phyloP scores from a whole-genome alignment of 1,284 basidiomycete species.

The Ceratobasidium sp. region DNA sequence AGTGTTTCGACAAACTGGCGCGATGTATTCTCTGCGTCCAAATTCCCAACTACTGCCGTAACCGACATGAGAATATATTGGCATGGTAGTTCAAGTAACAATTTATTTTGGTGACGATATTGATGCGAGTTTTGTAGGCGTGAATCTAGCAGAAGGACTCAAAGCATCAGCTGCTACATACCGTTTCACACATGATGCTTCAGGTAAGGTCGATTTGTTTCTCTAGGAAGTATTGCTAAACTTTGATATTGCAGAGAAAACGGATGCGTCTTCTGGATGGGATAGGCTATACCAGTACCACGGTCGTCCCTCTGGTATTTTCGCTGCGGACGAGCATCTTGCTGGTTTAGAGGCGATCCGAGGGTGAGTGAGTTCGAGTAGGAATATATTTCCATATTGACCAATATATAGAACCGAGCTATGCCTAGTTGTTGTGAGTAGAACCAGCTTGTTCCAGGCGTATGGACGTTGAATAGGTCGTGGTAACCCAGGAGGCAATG shows the following conservation, averaged over 20 bases:
- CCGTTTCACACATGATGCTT: slow-evolving; percentile 64
- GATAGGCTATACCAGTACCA: slow-evolving; percentile 67
- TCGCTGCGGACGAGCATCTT: slow-evolving; percentile 65
- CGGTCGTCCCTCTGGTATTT: slow-evolving; percentile 65
- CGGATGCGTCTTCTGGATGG: slow-evolving; percentile 61
- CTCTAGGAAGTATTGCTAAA: not conserved
- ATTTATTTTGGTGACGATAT: not conserved
- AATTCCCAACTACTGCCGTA: slow-evolving; percentile 20
- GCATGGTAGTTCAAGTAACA: slow-evolving; percentile 13
- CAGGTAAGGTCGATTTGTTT: slow-evolving; percentile 50
- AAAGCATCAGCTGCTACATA: slow-evolving; percentile 64
- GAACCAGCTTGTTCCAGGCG: not conserved
- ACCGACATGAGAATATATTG: slow-evolving; percentile 20
- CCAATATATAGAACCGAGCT: slow-evolving; percentile 57
- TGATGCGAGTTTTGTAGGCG: slow-evolving; percentile 43
- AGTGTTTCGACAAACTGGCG: slow-evolving; percentile 21
- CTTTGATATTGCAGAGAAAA: slow-evolving; percentile 55
- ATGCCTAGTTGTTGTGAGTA: slow-evolving; percentile 63
- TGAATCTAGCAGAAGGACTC: slow-evolving; percentile 66
- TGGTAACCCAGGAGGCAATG: slow-evolving; percentile 60
- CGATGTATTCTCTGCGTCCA: slow-evolving; percentile 14
- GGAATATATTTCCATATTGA: not conserved
- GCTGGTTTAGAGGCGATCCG: slow-evolving; percentile 61
- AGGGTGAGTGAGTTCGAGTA: slow-evolving; percentile 54
- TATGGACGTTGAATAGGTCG: not conserved